Base-by-base conservation (phyloP, 1,284 basidiomycete species). In the Athelia psychrophila region DNA sequence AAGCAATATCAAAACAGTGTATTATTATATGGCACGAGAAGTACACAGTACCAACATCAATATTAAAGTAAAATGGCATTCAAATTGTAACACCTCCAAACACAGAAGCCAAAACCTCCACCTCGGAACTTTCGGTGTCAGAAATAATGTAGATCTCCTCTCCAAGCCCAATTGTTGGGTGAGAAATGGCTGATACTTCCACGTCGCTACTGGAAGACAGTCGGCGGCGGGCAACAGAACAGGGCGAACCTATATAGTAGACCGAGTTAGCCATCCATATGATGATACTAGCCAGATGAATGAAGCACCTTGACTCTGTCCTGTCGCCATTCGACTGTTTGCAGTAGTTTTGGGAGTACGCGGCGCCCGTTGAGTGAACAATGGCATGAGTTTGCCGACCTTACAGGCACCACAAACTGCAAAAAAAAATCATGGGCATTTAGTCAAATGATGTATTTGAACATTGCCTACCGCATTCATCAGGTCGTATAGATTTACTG, bases 401-500 rank as follows among this genome's bases (percentile, higher is more conserved):
- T 75, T 79, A 60, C 79, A 81, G 1, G 62, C 61, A 24, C 65
- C 70, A 48, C 73, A 76, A 1, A 70, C 74, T 76, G 24, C 20
- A 16, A 50, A 27, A 20, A 22, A 33, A 24, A 16, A 25, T 30
- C 23, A 27, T 44, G 38, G 13, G 15, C 4, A 50, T 8, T 10
- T 24, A 27, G 20, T 45, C 20, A 44, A 35, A 22, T 24, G 40
- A 30, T 30, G 6, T 5, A 30, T 30, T 13, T 30, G n/a, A 44
- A 48, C 23, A 38, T 16, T 8, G 74, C 82, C 55, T 61, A 83
- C 87, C 74, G 56, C 82, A 83, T 67, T 80, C 79, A n/a, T 80
- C 74, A 8, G 84, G 76, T 18, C 80, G 74, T 58, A 93, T 91
- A 13, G 88, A 91, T 55, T 88, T 90, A 56, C 80, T 86, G 61